These are phyloP conservation scores for Chlorella variabilis DNA, from an alignment of 163 green algal genomes.

Conservation along the genomic window DNA sequence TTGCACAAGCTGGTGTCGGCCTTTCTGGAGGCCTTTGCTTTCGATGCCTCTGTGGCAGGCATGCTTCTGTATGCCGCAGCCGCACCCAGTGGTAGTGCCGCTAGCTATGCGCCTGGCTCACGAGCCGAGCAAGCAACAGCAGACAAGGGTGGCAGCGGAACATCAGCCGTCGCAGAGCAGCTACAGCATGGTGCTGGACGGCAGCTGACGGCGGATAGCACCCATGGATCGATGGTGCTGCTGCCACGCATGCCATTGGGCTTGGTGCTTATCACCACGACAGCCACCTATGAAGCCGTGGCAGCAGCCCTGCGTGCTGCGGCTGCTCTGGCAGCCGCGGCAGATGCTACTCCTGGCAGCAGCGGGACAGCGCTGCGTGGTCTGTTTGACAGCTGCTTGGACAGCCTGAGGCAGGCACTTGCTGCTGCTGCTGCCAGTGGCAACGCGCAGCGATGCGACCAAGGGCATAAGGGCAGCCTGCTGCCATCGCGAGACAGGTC, in stretches of 20 bases:
- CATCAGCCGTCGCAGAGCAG: neutral
- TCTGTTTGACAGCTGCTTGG: slow-evolving; percentile 42
- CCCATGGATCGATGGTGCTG: slow-evolving; percentile 19
- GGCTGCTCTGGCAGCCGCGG: slow-evolving; percentile 9
- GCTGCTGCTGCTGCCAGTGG: neutral
- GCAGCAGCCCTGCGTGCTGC: slow-evolving; percentile 22
- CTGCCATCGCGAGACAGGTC: no score
- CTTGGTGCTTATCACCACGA: slow-evolving; percentile 55
- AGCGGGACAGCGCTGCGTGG: slow-evolving; percentile 40
- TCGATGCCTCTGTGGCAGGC: slow-evolving; percentile 58
- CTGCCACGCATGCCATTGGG: slow-evolving; percentile 77
- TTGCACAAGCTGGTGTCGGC: slow-evolving; percentile 36
- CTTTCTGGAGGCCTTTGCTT: slow-evolving; percentile 59
- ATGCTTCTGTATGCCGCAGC: slow-evolving; percentile 49
- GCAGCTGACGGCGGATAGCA: neutral
- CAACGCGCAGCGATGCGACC: neutral
- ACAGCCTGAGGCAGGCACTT: slow-evolving; percentile 16
- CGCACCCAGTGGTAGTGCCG: neutral
- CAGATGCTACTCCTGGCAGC: neutral
- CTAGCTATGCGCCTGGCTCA: neutral
- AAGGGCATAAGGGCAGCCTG: neutral
- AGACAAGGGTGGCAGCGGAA: neutral
- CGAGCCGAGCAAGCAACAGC: neutral
- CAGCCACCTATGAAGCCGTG: slow-evolving; percentile 63
- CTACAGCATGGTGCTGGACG: neutral